Evolutionary conservation across 2,329 filamentous ascomycete species (phyloP), one percentile per base, ranked within the genome.

Genomic region (Aspergillus versicolor): DNA sequence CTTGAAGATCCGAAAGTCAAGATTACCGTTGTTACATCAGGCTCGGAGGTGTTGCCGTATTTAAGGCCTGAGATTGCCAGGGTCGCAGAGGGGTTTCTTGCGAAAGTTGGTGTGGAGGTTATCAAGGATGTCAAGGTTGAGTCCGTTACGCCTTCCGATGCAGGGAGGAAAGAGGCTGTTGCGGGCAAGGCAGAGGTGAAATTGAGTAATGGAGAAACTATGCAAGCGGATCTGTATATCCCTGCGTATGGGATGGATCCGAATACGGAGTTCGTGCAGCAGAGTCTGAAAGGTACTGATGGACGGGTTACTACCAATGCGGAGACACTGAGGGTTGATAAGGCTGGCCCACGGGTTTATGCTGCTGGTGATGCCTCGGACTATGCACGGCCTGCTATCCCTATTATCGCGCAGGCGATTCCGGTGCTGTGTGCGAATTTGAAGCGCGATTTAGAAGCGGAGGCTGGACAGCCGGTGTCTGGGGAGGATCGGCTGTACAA

Each of bases 141-240:
- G 15, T 58, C 40, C 6, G 75, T 79, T 0, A 42, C 52, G 0
- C 73, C 76, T 0, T 12, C 54, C 0, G 56, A 52, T 0, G 69
- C 73, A 8, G 77, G 74, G 1, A 8, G 9, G 27, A 69, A 57
- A 2, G 61, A 62, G 1, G 59, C 58, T 2, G 46, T 74, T 0
- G 63, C 66, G 0, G 56, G 63, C 4, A 70, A 67, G 15, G 67
- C 73, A 2, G 74, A 61, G 0, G 50, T 82, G 3, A 71, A 64
- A 0, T 73, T 84, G 1, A 68, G 70, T 2, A 67, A 77, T 56
- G 79, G 77, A 0, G 63, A 68, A 34, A 70, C 61, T 0, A 54
- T 81, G 2, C 63, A 73, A 2, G 73, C 78, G 0, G 80, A 83
- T 52, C 51, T 83, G 0, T 82, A 81, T 61, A 80, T 83, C 41